Evolutionary conservation across 2,329 filamentous ascomycete species (phyloP), one percentile per base, ranked within the genome.

Genomic region (Celoporthe dispersa): DNA sequence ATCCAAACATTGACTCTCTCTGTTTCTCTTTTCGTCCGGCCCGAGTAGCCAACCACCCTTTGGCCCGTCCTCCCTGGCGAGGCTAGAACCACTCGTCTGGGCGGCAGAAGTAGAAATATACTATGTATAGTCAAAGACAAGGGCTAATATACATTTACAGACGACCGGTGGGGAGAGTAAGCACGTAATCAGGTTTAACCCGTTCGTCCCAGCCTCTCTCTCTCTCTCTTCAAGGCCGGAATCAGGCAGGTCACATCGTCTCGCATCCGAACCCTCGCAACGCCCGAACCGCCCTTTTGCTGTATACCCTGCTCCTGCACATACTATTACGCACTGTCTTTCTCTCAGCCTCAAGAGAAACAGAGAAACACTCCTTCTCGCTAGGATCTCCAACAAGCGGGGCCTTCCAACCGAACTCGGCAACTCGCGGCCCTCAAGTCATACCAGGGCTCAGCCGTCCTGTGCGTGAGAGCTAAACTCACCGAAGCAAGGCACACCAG

Each of bases 161-260:
- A 48, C 44, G 44, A 48, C 44, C 44, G 44, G 44, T 48, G 7
- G 44, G n/a, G 51, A 31, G 53, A 16, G 53, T 57, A 31, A 33
- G 53, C 53, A 57, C 25, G 28, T 57, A 57, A 57, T 31, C 25
- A 57, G 28, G 25, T 31, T 28, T 8, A 12, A 14, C 31, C 57
- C 22, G 22, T 22, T 22, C 33, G 1, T 16, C 16, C 57, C 57
- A 60, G 33, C 57, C 33, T 60, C 33, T 19, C 44, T 48, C 19
- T 44, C 41, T 9, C 44, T 48, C 19, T 19, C 22, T 19, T 6
- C 28, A 14, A 25, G 57, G 53, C 57, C 25, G 19, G 57, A 60
- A 60, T 60, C 57, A 37, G 57, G 57, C 57, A 60, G 57, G 57
- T 60, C 3, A 60, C 31, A 60, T 60, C 31, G 57, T 33, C 57